phyloP scores from a whole-genome alignment of 1,139 yeast species.

The Blastobotrys aristatus region DNA sequence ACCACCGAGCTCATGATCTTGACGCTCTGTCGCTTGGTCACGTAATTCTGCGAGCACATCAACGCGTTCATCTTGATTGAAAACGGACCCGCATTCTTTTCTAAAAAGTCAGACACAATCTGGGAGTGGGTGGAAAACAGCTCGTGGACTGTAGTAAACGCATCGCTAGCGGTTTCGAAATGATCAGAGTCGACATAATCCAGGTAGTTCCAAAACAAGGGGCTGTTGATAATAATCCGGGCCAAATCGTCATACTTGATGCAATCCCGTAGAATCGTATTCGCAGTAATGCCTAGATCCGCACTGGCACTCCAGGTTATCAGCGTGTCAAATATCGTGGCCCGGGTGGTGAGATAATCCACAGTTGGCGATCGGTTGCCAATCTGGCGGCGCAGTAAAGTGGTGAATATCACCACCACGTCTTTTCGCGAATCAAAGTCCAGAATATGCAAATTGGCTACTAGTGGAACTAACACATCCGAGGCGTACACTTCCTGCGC shows the following conservation, averaged over 20 bases:
- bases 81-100: conserved; percentile 43
- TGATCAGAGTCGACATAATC: conserved; percentile 68
- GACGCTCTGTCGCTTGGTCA: conserved; percentile 85
- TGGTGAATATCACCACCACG: conserved; percentile 66
- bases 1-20: conserved; percentile 72
- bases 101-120: conserved; percentile 63
- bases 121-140: conserved; percentile 56
- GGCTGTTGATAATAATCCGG: conserved; percentile 49
- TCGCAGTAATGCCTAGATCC: conserved; percentile 70
- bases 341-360: conserved; percentile 67
- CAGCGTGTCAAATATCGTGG: conserved; percentile 58
- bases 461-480: conserved; percentile 60
- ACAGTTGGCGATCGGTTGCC: conserved; percentile 81
- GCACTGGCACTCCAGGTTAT: conserved; percentile 65
- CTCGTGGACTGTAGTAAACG: conserved; percentile 65
- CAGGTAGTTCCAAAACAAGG: conserved; percentile 76
- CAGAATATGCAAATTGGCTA: conserved; percentile 53
- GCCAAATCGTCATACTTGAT: conserved; percentile 72
- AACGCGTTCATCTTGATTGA: conserved; percentile 59
- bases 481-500: conserved; percentile 74
- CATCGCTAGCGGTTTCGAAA: conserved; percentile 87
- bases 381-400: conserved; percentile 72
- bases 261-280: conserved; percentile 80
- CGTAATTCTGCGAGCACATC: conserved; percentile 75
- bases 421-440: conserved; percentile 91